Percentiles rank a stretch among this genome's conserved stretches.
Conservation (phyloP, 345 rosid species). For the Cardamine resedifolia region DNA sequence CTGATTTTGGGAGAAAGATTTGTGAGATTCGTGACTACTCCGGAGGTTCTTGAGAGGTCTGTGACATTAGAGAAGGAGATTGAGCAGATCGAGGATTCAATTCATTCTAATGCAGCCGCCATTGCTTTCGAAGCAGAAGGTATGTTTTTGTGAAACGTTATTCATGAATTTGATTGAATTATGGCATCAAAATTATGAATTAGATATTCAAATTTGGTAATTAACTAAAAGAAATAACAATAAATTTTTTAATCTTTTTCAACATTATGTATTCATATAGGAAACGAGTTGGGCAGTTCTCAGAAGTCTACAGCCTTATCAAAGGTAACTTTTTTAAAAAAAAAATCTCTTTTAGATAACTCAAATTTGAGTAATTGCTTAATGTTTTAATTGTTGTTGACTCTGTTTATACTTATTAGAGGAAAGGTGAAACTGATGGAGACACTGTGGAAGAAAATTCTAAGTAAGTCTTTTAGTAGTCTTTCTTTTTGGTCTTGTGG, state of each 20-base stretch:
- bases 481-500: neutral
- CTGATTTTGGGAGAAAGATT: slow-evolving; percentile 47
- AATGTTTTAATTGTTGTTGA: neutral
- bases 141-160: slow-evolving; percentile 31
- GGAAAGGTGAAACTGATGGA: slow-evolving; percentile 48
- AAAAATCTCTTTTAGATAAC: neutral
- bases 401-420: slow-evolving; percentile 44
- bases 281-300: slow-evolving; percentile 44
- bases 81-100: slow-evolving; percentile 76
- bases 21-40: slow-evolving; percentile 89
- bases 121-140: slow-evolving; percentile 53
- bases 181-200: neutral
- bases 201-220: neutral
- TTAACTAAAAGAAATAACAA: too few species aligned
- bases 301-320: slow-evolving; percentile 47
- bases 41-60: slow-evolving; percentile 97
- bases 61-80: slow-evolving; percentile 82
- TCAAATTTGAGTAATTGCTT: neutral
- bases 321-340: slow-evolving; percentile 51
- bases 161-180: neutral
- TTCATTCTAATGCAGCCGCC: slow-evolving; percentile 62
- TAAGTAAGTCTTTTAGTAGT: slow-evolving; percentile 48
- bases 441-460: slow-evolving; percentile 66
- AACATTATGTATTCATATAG: slow-evolving; percentile 15
- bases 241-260: neutral